phyloP scores from a whole-genome alignment of 345 rosid genomes.

The Zanthoxylum bungeanum region DNA sequence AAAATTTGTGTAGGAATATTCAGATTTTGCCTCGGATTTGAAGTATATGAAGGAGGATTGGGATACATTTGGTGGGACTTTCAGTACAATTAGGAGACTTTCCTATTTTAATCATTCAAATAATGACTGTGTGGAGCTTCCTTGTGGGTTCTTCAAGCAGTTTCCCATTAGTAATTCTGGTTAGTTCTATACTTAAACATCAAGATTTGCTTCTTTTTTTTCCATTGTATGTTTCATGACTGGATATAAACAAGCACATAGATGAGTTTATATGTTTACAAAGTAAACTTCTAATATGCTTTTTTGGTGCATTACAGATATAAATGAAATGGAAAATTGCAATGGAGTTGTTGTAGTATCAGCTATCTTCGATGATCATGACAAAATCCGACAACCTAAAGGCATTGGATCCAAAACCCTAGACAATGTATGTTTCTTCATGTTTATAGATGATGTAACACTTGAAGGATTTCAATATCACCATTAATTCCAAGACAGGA shows the following conservation, averaged over 20 bases:
- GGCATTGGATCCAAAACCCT: conserved; percentile 76
- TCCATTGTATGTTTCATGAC: neutral
- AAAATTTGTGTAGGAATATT: conserved; percentile 36
- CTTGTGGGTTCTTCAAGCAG: conserved; percentile 76
- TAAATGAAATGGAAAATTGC: conserved; percentile 76
- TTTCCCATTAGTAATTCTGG: conserved; percentile 62
- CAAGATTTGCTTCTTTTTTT: neutral
- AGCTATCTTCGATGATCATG: conserved; percentile 86
- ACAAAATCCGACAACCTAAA: conserved; percentile 83
- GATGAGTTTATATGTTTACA: neutral
- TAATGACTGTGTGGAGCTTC: conserved; percentile 41
- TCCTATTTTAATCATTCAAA: conserved; percentile 50
- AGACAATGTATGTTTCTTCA: conserved; percentile 67
- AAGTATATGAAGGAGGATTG: conserved; percentile 49
- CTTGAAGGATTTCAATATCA: conserved; percentile 46
- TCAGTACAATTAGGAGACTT: conserved; percentile 44
- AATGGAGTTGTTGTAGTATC: conserved; percentile 71
- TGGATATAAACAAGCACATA: neutral
- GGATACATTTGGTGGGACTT: conserved; percentile 66
- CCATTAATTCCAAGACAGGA: conserved; percentile 36
- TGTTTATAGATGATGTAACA: conserved; percentile 79
- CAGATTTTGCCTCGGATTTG: conserved; percentile 30
- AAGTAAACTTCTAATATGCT: neutral
- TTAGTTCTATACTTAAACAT: conserved; percentile 25
- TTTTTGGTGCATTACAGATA: conserved; percentile 38